A percentile compares a stretch with the other conserved stretches of the same genome.
phyloP scores from a whole-genome alignment of 1,284 basidiomycete genomes.

The Ganoderma resinaceum region DNA sequence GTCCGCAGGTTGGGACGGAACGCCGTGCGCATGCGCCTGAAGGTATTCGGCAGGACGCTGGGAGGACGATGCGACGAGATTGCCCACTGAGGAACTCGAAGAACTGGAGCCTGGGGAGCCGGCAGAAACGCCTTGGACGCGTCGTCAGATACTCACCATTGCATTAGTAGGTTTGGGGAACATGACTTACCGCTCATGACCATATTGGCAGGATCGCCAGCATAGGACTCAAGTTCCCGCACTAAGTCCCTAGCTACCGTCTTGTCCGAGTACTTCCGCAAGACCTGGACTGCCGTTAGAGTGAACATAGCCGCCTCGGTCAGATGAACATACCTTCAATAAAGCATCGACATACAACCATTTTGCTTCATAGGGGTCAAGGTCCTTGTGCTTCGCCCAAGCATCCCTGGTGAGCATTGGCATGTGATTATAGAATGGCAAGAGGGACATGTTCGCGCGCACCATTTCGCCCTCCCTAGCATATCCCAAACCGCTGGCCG shows the following conservation, averaged over 20 bases:
- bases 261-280: constrained; percentile 85
- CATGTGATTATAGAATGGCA: constrained; percentile 36
- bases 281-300: constrained; percentile 56
- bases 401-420: constrained; percentile 75
- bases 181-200: constrained; percentile 69
- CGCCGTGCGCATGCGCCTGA: constrained; percentile 31
- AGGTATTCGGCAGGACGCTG: constrained; percentile 32
- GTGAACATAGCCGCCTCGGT: no score
- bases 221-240: constrained; percentile 84
- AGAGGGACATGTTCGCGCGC: constrained; percentile 28
- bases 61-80: constrained; percentile 43
- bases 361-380: constrained; percentile 84
- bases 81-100: constrained; percentile 64
- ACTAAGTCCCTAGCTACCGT: constrained; percentile 80
- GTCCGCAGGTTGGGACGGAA: constrained; percentile 18
- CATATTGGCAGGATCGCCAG: constrained; percentile 71
- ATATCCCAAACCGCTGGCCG: constrained; percentile 93
- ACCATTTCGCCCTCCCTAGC: constrained; percentile 96
- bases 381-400: constrained; percentile 91
- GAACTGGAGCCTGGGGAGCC: constrained; percentile 63
- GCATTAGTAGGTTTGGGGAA: not conserved
- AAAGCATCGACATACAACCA: constrained; percentile 90
- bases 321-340: constrained; percentile 64
- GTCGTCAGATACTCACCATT: constrained; percentile 11
- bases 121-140: constrained; percentile 50